Percentiles rank a stretch among this genome's conserved stretches.
Evolutionary conservation across 2,329 filamentous ascomycete genomes (phyloP).

Genomic region (Mycocentrospora acerina): DNA sequence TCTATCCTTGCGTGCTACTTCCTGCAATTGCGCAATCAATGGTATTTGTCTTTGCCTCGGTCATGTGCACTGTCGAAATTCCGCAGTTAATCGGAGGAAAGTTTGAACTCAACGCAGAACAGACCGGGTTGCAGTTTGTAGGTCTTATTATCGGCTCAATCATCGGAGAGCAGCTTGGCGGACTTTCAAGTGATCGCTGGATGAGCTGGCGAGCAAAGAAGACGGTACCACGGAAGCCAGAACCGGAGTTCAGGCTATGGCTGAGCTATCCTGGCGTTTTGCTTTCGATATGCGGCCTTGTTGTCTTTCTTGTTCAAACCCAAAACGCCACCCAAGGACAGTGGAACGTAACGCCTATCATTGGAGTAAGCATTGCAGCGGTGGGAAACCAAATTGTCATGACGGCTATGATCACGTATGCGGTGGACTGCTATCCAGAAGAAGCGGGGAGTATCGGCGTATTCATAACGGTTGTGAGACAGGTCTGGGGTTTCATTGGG

Average conservation of each 20-base stretch:
- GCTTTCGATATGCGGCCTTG: slow-evolving; percentile 54
- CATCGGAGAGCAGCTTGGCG: slow-evolving; percentile 61
- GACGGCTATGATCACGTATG: slow-evolving; percentile 61
- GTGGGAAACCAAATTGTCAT: slow-evolving; percentile 64
- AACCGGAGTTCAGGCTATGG: slow-evolving; percentile 61
- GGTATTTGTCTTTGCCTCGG: slow-evolving; percentile 57
- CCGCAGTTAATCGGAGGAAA: slow-evolving; percentile 59
- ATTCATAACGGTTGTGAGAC: slow-evolving; percentile 59
- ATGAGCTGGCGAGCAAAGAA: slow-evolving; percentile 47
- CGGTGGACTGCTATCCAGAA: slow-evolving; percentile 58
- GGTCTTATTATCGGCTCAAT: slow-evolving; percentile 59
- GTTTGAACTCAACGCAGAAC: slow-evolving; percentile 59
- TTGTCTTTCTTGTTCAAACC: slow-evolving; percentile 57
- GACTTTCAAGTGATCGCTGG: slow-evolving; percentile 56
- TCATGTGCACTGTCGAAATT: slow-evolving; percentile 60
- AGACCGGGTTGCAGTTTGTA: slow-evolving; percentile 61
- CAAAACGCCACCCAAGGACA: slow-evolving; percentile 45
- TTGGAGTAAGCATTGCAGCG: slow-evolving; percentile 54
- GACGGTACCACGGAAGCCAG: slow-evolving; percentile 41
- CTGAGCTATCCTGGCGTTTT: slow-evolving; percentile 56
- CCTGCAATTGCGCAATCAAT: slow-evolving; percentile 58
- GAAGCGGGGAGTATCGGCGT: slow-evolving; percentile 58
- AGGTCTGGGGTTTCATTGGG: slow-evolving; percentile 48
- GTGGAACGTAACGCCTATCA: slow-evolving; percentile 60
- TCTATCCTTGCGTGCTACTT: slow-evolving; percentile 52